phyloP scores from a whole-genome alignment of 2,329 filamentous ascomycete genomes.

The Phyllosticta ampelicida region DNA sequence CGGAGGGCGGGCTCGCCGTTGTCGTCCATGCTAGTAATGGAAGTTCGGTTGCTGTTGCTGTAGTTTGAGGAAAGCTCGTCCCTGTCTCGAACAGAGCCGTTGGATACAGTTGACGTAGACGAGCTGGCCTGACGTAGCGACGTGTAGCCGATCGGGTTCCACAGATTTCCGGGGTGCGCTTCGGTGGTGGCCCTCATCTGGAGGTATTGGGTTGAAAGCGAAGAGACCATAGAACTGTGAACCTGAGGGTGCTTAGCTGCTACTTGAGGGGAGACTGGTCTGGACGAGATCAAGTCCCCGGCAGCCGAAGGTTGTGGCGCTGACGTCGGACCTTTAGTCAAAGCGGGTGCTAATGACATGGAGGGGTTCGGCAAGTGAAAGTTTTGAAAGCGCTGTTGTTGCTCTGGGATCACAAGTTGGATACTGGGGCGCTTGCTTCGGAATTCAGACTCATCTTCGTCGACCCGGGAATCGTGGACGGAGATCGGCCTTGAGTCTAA shows the following conservation, averaged over 20 bases:
- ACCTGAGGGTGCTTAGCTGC: background rate
- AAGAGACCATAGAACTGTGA: background rate
- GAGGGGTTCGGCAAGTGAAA: background rate
- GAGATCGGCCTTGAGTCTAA: conserved; percentile 4
- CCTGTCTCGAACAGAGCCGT: conserved; percentile 19
- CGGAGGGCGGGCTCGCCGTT: conserved; percentile 19
- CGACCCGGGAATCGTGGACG: conserved; percentile 10
- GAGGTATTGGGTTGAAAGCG: background rate
- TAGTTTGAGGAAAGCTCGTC: conserved; percentile 28
- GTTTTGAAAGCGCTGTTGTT: background rate
- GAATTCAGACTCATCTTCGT: background rate
- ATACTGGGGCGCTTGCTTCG: conserved; percentile 18
- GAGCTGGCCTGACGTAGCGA: background rate
- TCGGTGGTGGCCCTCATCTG: background rate
- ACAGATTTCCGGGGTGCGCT: background rate
- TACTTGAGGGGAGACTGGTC: background rate
- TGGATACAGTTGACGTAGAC: conserved; percentile 26
- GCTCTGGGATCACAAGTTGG: conserved; percentile 26
- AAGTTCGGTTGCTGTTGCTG: conserved; percentile 25
- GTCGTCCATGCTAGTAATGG: conserved; percentile 28
- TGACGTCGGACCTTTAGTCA: background rate
- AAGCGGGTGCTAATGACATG: background rate
- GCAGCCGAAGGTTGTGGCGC: background rate
- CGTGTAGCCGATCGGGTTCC: background rate
- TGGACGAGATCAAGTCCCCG: background rate